These are phyloP conservation scores for Trichoderma guizhouense DNA, from an alignment of 2,329 filamentous ascomycete genomes.

Conservation along the genomic window DNA sequence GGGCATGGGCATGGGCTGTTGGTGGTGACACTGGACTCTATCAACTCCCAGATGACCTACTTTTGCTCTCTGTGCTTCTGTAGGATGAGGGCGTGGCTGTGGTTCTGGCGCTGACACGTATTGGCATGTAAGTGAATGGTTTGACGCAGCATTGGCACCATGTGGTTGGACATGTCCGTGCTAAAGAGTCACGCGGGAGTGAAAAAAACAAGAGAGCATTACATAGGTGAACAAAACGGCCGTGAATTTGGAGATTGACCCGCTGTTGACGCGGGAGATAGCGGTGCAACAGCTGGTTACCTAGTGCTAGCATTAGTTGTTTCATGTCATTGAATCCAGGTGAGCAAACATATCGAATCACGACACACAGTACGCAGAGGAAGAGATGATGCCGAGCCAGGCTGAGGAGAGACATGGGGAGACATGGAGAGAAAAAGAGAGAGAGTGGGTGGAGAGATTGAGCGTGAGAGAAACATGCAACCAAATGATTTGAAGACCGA, in stretches of 20 bases:
- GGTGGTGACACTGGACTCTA: not conserved
- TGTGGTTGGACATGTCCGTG: constrained; percentile 10
- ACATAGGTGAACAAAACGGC: not conserved
- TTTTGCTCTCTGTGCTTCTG: not conserved
- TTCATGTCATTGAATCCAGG: not conserved
- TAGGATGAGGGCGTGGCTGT: constrained; percentile 6
- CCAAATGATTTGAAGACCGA: not conserved
- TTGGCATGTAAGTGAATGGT: not conserved
- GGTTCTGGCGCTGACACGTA: constrained; percentile 13
- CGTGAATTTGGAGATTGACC: not conserved
- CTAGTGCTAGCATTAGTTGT: not conserved
- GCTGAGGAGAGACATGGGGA: not conserved
- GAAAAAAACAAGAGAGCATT: not conserved
- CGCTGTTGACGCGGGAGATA: not conserved
- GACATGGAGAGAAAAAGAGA: not conserved
- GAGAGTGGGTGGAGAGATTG: too few species aligned
- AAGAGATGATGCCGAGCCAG: not conserved
- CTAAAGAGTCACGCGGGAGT: constrained; percentile 6
- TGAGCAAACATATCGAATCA: not conserved
- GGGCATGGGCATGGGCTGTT: not conserved
- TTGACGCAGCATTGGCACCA: not conserved
- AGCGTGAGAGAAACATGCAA: not conserved
- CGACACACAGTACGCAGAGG: not conserved
- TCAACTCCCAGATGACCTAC: not conserved
- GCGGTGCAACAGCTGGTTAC: not conserved